Conservation (phyloP, 1,139 yeast genomes). For the Taphrina betulina region DNA sequence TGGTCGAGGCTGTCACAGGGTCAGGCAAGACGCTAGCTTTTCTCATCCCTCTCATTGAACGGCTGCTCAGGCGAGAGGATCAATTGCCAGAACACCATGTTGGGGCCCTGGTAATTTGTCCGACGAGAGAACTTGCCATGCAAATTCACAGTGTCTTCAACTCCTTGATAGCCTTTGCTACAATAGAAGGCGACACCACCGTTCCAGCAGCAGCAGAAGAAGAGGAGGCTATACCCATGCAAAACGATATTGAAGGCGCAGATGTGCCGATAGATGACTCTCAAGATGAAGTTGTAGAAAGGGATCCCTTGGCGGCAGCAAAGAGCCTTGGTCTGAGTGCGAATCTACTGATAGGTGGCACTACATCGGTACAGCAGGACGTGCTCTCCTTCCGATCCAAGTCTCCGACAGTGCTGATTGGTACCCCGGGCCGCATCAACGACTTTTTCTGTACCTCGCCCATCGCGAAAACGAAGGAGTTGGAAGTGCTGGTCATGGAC, state of each 20-base stretch:
- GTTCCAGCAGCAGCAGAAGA: background rate
- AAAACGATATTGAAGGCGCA: slow-evolving; percentile 38
- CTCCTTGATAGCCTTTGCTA: slow-evolving; percentile 53
- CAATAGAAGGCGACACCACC: too few relatives aligned
- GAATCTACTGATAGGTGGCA: slow-evolving; percentile 80
- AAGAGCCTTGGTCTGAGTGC: slow-evolving; percentile 48
- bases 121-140: slow-evolving; percentile 87
- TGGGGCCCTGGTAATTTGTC: slow-evolving; percentile 72
- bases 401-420: slow-evolving; percentile 73
- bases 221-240: slow-evolving; percentile 1
- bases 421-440: slow-evolving; percentile 87
- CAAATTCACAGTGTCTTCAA: slow-evolving; percentile 74
- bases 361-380: slow-evolving; percentile 69
- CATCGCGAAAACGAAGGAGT: slow-evolving; percentile 47
- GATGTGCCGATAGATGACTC: slow-evolving; percentile 42
- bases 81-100: slow-evolving; percentile 54
- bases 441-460: slow-evolving; percentile 62
- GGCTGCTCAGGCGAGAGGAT: slow-evolving; percentile 40
- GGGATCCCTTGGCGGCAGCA: slow-evolving; percentile 15
- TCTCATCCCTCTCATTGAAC: slow-evolving; percentile 73
- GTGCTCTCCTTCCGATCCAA: slow-evolving; percentile 55
- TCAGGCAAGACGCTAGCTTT: slow-evolving; percentile 93
- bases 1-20: slow-evolving; percentile 95
- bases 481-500: slow-evolving; percentile 78
- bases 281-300: background rate